A percentile compares a stretch with the other conserved stretches of the same genome.
These are phyloP conservation scores for Coprinellus aureogranulatus DNA, from an alignment of 768 basidiomycete species.

Conservation along the genomic window DNA sequence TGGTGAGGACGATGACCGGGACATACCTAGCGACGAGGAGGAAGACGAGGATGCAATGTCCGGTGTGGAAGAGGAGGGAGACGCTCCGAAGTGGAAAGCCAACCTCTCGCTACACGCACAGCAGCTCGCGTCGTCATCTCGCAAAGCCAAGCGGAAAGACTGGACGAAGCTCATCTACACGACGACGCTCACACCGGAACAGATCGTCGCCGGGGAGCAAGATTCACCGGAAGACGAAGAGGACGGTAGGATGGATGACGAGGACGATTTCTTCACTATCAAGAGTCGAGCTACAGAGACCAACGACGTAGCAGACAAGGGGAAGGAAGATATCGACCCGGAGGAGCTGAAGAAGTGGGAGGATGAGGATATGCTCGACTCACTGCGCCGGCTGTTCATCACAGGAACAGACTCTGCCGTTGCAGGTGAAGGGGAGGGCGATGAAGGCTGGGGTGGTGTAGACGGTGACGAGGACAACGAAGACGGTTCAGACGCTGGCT, in stretches of 20 bases:
- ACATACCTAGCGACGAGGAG: conserved; percentile 50
- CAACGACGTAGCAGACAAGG: conserved; percentile 62
- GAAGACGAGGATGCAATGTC: conserved; percentile 35
- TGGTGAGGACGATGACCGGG: conserved; percentile 45
- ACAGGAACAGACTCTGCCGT: conserved; percentile 54
- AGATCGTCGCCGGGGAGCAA: conserved; percentile 52
- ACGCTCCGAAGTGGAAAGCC: conserved; percentile 71
- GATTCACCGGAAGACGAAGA: conserved; percentile 23
- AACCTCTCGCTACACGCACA: conserved; percentile 50
- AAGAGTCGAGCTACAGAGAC: conserved; percentile 34
- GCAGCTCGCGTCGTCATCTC: conserved; percentile 41
- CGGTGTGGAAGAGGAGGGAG: conserved; percentile 33
- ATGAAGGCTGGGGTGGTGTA: conserved; percentile 41
- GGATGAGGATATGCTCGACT: conserved; percentile 80
- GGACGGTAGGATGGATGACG: conserved; percentile 42
- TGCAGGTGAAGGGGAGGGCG: conserved; percentile 32
- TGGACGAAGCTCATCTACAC: conserved; percentile 87
- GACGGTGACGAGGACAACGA: conserved; percentile 26
- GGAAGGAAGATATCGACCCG: conserved; percentile 55
- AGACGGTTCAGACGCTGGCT: too few species aligned
- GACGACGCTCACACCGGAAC: conserved; percentile 61
- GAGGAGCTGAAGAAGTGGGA: conserved; percentile 74
- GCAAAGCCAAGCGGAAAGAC: conserved; percentile 50
- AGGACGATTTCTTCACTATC: conserved; percentile 76
- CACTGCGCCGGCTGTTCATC: conserved; percentile 86